Evolutionary conservation across 331 rosid species (phyloP).

Genomic region (Arachis monticola): DNA sequence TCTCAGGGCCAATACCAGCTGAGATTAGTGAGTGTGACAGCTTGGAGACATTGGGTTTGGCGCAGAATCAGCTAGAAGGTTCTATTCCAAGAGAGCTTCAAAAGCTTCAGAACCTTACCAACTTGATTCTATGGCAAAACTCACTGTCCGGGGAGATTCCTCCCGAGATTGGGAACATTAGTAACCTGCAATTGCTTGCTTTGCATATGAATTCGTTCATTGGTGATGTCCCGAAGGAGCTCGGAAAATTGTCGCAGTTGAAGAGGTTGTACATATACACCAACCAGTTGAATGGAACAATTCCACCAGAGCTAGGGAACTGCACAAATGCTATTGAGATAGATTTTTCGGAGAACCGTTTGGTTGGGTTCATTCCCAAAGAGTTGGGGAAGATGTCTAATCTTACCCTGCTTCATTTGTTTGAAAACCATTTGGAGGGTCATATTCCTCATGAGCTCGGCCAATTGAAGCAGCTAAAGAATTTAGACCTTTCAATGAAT

Average conservation of each 20-base stretch:
- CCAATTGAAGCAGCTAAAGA: conserved; percentile 49
- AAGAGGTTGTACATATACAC: conserved; percentile 65
- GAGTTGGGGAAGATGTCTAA: conserved; percentile 60
- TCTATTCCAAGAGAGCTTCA: conserved; percentile 63
- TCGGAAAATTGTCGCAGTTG: conserved; percentile 59
- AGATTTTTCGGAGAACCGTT: conserved; percentile 71
- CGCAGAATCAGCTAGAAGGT: conserved; percentile 71
- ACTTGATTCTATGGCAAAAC: conserved; percentile 69
- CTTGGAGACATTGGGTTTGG: conserved; percentile 66
- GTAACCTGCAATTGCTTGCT: conserved; percentile 66
- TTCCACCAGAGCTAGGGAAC: conserved; percentile 67
- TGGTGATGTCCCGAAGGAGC: conserved; percentile 60
- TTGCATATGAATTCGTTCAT: conserved; percentile 59
- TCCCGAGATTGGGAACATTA: conserved; percentile 68
- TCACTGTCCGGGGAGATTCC: conserved; percentile 63
- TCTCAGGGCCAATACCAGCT: conserved; percentile 64
- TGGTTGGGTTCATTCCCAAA: conserved; percentile 61
- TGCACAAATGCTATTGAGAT: conserved; percentile 66
- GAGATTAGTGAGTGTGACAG: conserved; percentile 64
- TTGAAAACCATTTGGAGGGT: conserved; percentile 69
- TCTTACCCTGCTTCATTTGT: conserved; percentile 69
- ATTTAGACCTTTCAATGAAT: conserved; percentile 66
- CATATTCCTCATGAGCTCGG: conserved; percentile 65
- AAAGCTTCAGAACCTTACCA: conserved; percentile 67
- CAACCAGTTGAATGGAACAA: conserved; percentile 71